These are phyloP conservation scores for Phanerochaete carnosa DNA, from an alignment of 768 basidiomycete genomes.

Conservation along the genomic window DNA sequence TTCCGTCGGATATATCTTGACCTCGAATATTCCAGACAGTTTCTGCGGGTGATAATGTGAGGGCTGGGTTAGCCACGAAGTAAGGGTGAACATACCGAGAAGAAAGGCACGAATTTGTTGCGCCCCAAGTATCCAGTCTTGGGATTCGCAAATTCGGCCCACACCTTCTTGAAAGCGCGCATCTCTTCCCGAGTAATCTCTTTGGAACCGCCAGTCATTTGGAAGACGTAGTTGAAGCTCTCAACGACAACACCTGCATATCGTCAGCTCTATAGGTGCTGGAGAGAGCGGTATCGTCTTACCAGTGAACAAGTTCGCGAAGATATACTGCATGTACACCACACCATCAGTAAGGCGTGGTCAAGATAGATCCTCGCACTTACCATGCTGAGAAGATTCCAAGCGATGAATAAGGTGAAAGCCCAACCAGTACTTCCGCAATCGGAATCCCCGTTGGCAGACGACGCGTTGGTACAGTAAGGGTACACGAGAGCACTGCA, in stretches of 20 bases:
- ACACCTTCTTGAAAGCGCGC: slow-evolving; percentile 91
- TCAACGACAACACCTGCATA: slow-evolving; percentile 82
- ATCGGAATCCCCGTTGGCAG: slow-evolving; percentile 60
- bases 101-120: slow-evolving; percentile 70
- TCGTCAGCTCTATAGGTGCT: slow-evolving; percentile 3
- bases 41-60: slow-evolving; percentile 41
- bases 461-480: slow-evolving; percentile 62
- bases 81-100: slow-evolving; percentile 56
- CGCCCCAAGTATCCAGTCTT: slow-evolving; percentile 78
- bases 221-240: slow-evolving; percentile 94
- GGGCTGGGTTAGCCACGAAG: background rate
- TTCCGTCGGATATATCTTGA: slow-evolving; percentile 76
- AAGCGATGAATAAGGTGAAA: slow-evolving; percentile 84
- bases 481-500: slow-evolving; percentile 71
- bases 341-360: background rate
- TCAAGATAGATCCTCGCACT: slow-evolving; percentile 15
- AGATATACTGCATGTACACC: slow-evolving; percentile 69
- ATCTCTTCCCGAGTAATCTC: slow-evolving; percentile 88
- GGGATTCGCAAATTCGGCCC: slow-evolving; percentile 80
- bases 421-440: slow-evolving; percentile 87
- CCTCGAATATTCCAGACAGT: slow-evolving; percentile 85
- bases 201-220: slow-evolving; percentile 76
- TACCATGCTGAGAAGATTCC: slow-evolving; percentile 96
- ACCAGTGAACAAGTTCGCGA: slow-evolving; percentile 95
- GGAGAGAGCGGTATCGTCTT: slow-evolving; percentile 10